phyloP scores from a whole-genome alignment of 352 stramenopile genomes.

The Phytophthora capsici region DNA sequence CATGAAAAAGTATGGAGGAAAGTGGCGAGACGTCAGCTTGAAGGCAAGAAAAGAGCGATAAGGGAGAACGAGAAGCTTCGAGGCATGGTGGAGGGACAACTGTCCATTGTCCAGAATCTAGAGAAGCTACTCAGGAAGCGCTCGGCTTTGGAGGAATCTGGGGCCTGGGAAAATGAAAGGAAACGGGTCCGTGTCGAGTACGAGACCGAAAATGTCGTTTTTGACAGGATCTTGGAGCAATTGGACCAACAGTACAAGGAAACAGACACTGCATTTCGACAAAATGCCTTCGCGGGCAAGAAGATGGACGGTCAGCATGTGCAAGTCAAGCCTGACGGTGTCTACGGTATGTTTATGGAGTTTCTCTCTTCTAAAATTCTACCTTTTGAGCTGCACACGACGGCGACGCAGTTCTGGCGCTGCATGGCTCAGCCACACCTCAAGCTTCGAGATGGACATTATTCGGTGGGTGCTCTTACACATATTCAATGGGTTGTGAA shows the following conservation, averaged over 20 bases:
- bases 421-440: conserved; percentile 31
- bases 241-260: conserved; percentile 31
- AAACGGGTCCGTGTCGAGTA: conserved; percentile 32
- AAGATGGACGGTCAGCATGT: conserved; percentile 32
- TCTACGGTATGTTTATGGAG: conserved; percentile 41
- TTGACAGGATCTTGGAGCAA: conserved; percentile 22
- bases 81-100: conserved; percentile 38
- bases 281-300: conserved; percentile 13
- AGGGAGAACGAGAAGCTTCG: conserved; percentile 48
- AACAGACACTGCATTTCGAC: conserved; percentile 18
- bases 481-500: neutral
- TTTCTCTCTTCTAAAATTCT: conserved; percentile 36
- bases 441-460: conserved; percentile 37
- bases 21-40: conserved; percentile 39
- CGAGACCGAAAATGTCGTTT: conserved; percentile 27
- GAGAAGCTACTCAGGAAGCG: conserved; percentile 43
- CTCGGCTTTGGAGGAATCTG: conserved; percentile 25
- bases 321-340: conserved; percentile 37
- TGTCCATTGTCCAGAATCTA: conserved; percentile 33
- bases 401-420: conserved; percentile 27
- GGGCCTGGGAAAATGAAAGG: conserved; percentile 17
- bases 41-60: conserved; percentile 35
- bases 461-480: conserved; percentile 25
- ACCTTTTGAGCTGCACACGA: conserved; percentile 32
- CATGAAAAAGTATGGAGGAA: conserved; percentile 30